These are phyloP conservation scores for Osmozyma mogii DNA, from an alignment of 805 yeast genomes.

Conservation along the genomic window DNA sequence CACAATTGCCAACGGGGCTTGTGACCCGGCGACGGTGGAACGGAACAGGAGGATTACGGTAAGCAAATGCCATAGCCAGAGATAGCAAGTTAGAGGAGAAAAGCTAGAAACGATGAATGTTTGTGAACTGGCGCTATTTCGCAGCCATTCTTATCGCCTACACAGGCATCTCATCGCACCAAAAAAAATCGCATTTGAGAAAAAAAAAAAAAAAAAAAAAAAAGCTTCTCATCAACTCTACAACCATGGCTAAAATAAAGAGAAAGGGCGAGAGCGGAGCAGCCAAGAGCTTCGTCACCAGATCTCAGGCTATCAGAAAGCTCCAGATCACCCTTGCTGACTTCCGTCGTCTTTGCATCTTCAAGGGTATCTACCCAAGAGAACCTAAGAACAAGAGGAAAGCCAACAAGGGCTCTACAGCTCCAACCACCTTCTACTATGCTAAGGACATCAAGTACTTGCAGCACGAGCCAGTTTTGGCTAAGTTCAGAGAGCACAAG, in stretches of 20 bases:
- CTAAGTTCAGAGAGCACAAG: constrained; percentile 91
- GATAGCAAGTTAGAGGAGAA: too few species aligned
- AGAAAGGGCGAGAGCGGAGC: constrained; percentile 82
- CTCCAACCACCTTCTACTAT: constrained; percentile 91
- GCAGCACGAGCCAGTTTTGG: constrained; percentile 88
- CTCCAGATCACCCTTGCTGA: constrained; percentile 92
- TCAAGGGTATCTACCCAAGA: constrained; percentile 96
- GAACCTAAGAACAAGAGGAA: constrained; percentile 93
- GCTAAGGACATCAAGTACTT: constrained; percentile 90
- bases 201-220: constrained; percentile 2
- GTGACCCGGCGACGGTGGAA: too few species aligned
- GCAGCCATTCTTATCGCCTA: constrained; percentile 1
- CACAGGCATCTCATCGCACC: constrained; percentile 10
- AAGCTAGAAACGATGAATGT: too few species aligned
- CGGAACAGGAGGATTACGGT: too few species aligned
- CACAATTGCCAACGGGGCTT: too few species aligned
- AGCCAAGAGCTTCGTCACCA: constrained; percentile 85
- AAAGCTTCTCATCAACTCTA: constrained; percentile 1
- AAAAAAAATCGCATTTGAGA: constrained; percentile 2
- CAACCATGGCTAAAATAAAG: constrained; percentile 55
- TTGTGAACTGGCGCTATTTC: constrained; percentile 10
- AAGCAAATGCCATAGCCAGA: too few species aligned
- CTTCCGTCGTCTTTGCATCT: constrained; percentile 93
- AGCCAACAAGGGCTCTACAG: constrained; percentile 97
- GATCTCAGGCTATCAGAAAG: constrained; percentile 90